Percentiles rank a stretch among this genome's conserved stretches.
Conservation (phyloP, 306 rosid genomes). For the barrel medic (Medicago truncatula) region MtrunA17r5.0-ANR NC_053042.1:54941501-54942000, state of each 20-base stretch:
- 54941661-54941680: no score
- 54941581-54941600: no score
- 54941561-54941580: no score
- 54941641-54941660: no score
- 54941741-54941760: background rate
- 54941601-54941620: no score
- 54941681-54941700: background rate
- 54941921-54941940: background rate
- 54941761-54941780: background rate
- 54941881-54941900: constrained; percentile 11
- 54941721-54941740: constrained; percentile 1
- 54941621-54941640: no score
- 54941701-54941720: background rate
- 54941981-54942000: background rate
- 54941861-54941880: background rate
- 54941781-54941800: constrained; percentile 1
- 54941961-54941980: constrained; percentile 11
- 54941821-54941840: background rate
- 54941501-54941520: no score
- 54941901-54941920: constrained; percentile 30
- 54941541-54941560: no score
- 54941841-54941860: constrained; percentile 3
- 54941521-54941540: no score
- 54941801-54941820: background rate
- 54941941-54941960: constrained; percentile 26